Conservation (phyloP, 164 flowering plant species). For the Berberis vulgaris region DNA sequence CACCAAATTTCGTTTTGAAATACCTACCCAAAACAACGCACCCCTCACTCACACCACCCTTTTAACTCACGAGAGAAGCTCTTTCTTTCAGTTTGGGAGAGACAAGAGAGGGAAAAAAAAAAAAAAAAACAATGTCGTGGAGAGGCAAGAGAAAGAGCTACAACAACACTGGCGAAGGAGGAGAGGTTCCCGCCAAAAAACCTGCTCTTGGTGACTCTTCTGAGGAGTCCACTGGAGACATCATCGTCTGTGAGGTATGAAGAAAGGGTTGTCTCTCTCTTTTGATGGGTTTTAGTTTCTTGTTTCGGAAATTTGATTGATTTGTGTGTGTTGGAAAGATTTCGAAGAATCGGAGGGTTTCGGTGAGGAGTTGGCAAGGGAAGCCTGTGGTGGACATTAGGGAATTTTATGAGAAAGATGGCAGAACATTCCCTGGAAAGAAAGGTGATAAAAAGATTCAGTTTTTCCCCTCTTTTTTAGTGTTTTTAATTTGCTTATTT, state of each 20-base stretch:
- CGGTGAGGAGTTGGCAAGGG: constrained; percentile 72
- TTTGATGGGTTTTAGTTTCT: neutral
- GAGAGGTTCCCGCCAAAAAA: neutral
- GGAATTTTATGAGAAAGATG: constrained; percentile 73
- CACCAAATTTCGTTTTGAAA: too few species aligned
- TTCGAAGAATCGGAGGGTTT: constrained; percentile 57
- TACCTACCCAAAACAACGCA: too few species aligned
- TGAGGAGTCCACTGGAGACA: constrained; percentile 26
- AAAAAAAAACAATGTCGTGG: constrained; percentile 53
- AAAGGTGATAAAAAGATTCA: constrained; percentile 40
- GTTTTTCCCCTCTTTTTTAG: neutral
- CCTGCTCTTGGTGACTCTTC: constrained; percentile 3
- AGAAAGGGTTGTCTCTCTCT: constrained; percentile 17
- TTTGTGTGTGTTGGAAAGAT: constrained; percentile 28
- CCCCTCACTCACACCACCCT: too few species aligned
- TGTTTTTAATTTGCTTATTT: neutral
- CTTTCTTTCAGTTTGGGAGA: too few species aligned
- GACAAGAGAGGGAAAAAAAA: neutral
- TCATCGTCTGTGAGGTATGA: constrained; percentile 45
- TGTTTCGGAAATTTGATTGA: neutral
- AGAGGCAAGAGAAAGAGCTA: constrained; percentile 41
- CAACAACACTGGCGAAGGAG: constrained; percentile 14
- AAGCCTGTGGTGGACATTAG: constrained; percentile 68
- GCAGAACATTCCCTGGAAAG: constrained; percentile 64
- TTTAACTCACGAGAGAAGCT: too few species aligned